Conservation (phyloP, 1,284 basidiomycete genomes). For the Ustilago shanxiensis region DNA sequence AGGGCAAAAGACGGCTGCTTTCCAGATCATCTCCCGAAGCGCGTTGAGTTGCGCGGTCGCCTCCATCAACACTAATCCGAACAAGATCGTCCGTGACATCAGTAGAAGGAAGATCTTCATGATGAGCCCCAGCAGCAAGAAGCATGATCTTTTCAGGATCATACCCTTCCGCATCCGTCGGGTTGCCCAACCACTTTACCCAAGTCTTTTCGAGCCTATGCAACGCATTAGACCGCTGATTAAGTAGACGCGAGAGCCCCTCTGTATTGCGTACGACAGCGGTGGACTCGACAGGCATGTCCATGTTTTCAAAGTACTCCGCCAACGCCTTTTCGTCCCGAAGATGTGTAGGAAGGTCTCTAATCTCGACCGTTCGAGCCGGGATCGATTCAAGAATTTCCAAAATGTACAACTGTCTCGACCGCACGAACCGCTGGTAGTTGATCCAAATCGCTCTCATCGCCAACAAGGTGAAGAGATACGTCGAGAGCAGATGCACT, state of each 20-base stretch:
- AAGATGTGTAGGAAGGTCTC: slow-evolving; percentile 83
- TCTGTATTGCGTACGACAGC: slow-evolving; percentile 87
- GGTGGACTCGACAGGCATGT: slow-evolving; percentile 82
- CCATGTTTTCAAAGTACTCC: slow-evolving; percentile 85
- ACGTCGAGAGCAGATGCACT: slow-evolving; percentile 90
- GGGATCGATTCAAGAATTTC: slow-evolving; percentile 94
- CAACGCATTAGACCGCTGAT: slow-evolving; percentile 82
- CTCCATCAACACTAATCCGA: slow-evolving; percentile 17
- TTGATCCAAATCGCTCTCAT: slow-evolving; percentile 88
- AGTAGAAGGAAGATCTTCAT: slow-evolving; percentile 21
- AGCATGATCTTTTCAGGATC: slow-evolving; percentile 73
- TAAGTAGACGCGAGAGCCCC: slow-evolving; percentile 79
- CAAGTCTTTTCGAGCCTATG: slow-evolving; percentile 83
- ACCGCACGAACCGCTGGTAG: slow-evolving; percentile 88
- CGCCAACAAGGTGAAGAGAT: slow-evolving; percentile 87
- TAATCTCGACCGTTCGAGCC: slow-evolving; percentile 90
- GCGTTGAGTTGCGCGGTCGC: neutral
- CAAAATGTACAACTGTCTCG: slow-evolving; percentile 90
- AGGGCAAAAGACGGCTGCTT: slow-evolving; percentile 21
- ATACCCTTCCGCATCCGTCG: slow-evolving; percentile 81
- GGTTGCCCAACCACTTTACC: slow-evolving; percentile 92
- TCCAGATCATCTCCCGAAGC: slow-evolving; percentile 9
- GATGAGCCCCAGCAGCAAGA: slow-evolving; percentile 38
- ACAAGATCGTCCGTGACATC: slow-evolving; percentile 29
- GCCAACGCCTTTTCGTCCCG: slow-evolving; percentile 86